Conservation (phyloP, 2,329 filamentous ascomycete species). For the Drechslera avenae region DNA sequence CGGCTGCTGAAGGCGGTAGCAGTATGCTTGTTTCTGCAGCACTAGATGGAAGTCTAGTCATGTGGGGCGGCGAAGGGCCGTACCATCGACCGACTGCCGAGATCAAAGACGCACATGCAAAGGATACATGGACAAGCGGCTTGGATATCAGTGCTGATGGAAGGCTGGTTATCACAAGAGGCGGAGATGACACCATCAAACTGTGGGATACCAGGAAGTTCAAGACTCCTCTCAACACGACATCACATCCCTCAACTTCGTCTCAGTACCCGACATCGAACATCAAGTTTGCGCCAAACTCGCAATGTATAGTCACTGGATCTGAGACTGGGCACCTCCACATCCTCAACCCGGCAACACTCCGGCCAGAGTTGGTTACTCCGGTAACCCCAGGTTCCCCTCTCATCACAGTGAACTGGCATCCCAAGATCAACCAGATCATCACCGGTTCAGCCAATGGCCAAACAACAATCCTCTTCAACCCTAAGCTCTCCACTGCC, state of each 20-base stretch:
- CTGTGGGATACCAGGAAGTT: constrained; percentile 97
- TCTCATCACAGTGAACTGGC: constrained; percentile 86
- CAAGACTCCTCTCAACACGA: constrained; percentile 82
- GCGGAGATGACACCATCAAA: constrained; percentile 91
- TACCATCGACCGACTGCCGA: constrained; percentile 82
- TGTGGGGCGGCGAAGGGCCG: constrained; percentile 90
- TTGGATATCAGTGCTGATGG: constrained; percentile 91
- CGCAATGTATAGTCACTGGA: constrained; percentile 84
- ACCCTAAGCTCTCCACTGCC: constrained; percentile 76
- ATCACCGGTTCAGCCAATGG: constrained; percentile 90
- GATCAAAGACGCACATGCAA: constrained; percentile 79
- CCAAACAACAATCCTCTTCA: constrained; percentile 89
- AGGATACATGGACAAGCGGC: constrained; percentile 88
- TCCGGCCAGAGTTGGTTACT: constrained; percentile 82
- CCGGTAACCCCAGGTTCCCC: constrained; percentile 85
- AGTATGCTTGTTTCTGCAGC: constrained; percentile 82
- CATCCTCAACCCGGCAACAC: constrained; percentile 90
- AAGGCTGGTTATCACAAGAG: constrained; percentile 85
- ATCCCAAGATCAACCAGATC: constrained; percentile 94
- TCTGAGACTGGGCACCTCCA: constrained; percentile 85
- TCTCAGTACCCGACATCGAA: constrained; percentile 82
- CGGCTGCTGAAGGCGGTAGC: constrained; percentile 73
- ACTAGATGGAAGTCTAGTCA: constrained; percentile 84
- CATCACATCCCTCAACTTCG: constrained; percentile 80
- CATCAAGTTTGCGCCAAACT: constrained; percentile 86